Base-by-base conservation (phyloP, 108 stramenopile species). In the Stephanodiscus triporus region DNA sequence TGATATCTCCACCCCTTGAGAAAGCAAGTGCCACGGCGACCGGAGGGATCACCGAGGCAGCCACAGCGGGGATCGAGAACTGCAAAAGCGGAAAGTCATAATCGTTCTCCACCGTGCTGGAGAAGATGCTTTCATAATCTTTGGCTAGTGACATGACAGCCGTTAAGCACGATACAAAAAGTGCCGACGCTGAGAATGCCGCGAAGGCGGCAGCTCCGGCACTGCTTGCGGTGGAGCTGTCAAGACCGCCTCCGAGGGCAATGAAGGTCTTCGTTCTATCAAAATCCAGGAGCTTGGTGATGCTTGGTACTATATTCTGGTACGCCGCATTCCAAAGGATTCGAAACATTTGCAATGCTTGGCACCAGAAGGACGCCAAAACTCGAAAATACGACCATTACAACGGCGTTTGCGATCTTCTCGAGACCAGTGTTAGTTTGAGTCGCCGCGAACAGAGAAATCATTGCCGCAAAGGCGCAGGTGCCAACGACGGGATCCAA, bases 291-390 rank as follows among this genome's bases (percentile, higher is more conserved):
- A 90, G 48, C 56, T 88, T 84, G 49, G 85, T 84, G 16, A 93
- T 66, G 38, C 86, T 84, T 23, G 92, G 92, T 9, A 93, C 88
- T 73, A 93, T 91, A 66, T 93, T 93, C 64, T 93, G 89, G 71
- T 82, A 90, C n/a, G n/a, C n/a, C n/a, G n/a, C 17, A 88, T 80
- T 47, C 79, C 51, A 87, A 30, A 0, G 89, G 87, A 85, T 88
- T 85, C 37, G 62, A 63, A 37, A 90, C 66, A 51, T 75, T 53
- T 7, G 82, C 84, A 26, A 90, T 50, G 51, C 88, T 89, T 2
- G 89, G 91, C 24, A 92, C 13, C 27, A 92, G 36, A 6, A 92
- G 38, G 9, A 48, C 65, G 8, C 75, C 82, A 76, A 88, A 88
- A 22, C 83, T 76, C 19, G 72, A 74, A 75, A 92, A 90, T 6